Evolutionary conservation across 805 yeast species (phyloP).

Genomic region (Kuraishia cidri): DNA sequence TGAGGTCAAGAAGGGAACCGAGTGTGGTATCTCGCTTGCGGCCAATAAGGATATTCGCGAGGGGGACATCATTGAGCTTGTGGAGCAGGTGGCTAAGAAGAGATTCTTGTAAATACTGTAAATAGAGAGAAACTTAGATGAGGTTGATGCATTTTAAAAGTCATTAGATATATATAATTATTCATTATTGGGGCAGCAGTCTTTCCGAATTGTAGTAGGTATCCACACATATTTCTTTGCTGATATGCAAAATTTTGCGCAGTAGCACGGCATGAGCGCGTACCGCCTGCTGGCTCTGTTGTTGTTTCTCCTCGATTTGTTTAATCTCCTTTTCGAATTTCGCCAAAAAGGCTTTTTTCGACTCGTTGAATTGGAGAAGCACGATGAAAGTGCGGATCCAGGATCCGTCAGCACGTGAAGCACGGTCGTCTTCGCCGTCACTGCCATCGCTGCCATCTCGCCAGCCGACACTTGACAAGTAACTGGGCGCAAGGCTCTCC

Average conservation of each 20-base stretch:
- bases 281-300: too few species aligned
- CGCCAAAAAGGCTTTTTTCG: constrained; percentile 10
- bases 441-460: too few species aligned
- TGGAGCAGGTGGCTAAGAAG: constrained; percentile 54
- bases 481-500: too few species aligned
- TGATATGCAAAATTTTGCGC: neutral
- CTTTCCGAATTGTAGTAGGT: neutral
- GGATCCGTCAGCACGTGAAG: too few species aligned
- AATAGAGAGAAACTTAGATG: too few species aligned
- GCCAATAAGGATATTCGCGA: constrained; percentile 59
- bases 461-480: too few species aligned
- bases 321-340: constrained; percentile 2
- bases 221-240: neutral
- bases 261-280: too few species aligned
- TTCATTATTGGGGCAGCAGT: neutral
- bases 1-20: constrained; percentile 77
- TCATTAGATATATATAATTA: neutral
- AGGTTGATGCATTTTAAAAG: too few species aligned
- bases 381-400: too few species aligned
- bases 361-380: constrained; percentile 15
- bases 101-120: constrained; percentile 31
- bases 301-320: neutral
- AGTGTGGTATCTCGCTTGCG: constrained; percentile 78
- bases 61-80: constrained; percentile 71
- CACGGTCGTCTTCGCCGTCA: too few species aligned